A percentile compares a stretch with the other conserved stretches of the same genome.
Evolutionary conservation across 441 rosid genomes (phyloP).

Genomic region (Bruguiera hainesii): DNA sequence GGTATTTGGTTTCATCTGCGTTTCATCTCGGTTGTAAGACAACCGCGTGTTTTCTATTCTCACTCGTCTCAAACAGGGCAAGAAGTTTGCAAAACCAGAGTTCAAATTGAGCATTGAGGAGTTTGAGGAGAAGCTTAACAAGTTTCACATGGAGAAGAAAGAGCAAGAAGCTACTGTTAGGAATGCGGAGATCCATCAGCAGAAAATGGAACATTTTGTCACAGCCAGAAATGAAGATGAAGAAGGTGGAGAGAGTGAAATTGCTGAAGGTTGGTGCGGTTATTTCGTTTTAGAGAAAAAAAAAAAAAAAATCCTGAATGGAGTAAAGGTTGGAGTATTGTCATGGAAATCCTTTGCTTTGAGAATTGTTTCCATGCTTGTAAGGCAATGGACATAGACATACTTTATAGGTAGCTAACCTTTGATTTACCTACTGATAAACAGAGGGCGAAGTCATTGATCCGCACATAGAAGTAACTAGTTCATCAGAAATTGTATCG

Average conservation of each 20-base stretch:
- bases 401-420: conserved; percentile 4
- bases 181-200: conserved; percentile 78
- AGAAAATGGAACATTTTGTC: conserved; percentile 47
- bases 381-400: neutral
- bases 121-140: conserved; percentile 92
- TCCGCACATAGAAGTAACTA: conserved; percentile 37
- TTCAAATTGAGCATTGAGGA: conserved; percentile 87
- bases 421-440: conserved; percentile 7
- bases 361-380: neutral
- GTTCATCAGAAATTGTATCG: conserved; percentile 23
- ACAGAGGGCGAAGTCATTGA: conserved; percentile 57
- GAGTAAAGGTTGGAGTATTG: neutral
- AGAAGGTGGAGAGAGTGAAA: conserved; percentile 35
- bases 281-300: no score
- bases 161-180: conserved; percentile 92
- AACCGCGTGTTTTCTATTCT: conserved; percentile 4
- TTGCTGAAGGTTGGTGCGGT: conserved; percentile 35
- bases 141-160: conserved; percentile 86
- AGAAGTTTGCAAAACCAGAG: conserved; percentile 97
- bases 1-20: conserved; percentile 39
- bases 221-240: conserved; percentile 29
- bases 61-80: conserved; percentile 52
- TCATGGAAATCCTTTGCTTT: neutral
- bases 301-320: no score
- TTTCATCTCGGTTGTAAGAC: conserved; percentile 9